phyloP scores from a whole-genome alignment of 306 rosid species.

The Psophocarpus tetragonolobus region DNA sequence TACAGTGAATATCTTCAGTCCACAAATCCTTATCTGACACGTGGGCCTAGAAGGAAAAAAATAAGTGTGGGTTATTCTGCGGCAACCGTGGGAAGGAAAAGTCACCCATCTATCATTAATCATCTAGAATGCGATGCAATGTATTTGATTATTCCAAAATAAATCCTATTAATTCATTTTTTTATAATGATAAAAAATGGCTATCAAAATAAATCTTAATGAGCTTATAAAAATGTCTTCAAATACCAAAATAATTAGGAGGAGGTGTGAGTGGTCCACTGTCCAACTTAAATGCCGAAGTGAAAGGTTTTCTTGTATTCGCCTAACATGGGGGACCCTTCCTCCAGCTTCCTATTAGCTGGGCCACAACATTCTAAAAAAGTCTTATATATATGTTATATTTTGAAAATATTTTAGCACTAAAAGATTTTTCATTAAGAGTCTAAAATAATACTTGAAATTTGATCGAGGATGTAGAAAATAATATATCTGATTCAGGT shows the following conservation, averaged over 20 bases:
- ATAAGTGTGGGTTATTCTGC: background rate
- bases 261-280: background rate
- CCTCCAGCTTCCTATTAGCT: conserved; percentile 3
- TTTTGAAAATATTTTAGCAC: background rate
- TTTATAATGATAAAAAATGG: too few relatives aligned
- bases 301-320: background rate
- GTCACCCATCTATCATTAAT: background rate
- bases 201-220: too few relatives aligned
- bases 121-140: background rate
- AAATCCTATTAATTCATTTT: too few relatives aligned
- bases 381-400: background rate
- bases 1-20: background rate
- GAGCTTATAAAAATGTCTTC: too few relatives aligned
- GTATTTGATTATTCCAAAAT: background rate
- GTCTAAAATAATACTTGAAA: background rate
- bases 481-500: too few relatives aligned
- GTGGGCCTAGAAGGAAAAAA: background rate
- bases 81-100: background rate
- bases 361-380: background rate
- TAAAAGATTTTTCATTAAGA: background rate
- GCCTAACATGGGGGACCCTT: background rate
- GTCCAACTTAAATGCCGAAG: background rate
- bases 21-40: background rate
- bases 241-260: too few relatives aligned
- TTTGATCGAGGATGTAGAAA: background rate